phyloP scores from a whole-genome alignment of 2,329 filamentous ascomycete species.

The Corniculantispora saksenae region DNA sequence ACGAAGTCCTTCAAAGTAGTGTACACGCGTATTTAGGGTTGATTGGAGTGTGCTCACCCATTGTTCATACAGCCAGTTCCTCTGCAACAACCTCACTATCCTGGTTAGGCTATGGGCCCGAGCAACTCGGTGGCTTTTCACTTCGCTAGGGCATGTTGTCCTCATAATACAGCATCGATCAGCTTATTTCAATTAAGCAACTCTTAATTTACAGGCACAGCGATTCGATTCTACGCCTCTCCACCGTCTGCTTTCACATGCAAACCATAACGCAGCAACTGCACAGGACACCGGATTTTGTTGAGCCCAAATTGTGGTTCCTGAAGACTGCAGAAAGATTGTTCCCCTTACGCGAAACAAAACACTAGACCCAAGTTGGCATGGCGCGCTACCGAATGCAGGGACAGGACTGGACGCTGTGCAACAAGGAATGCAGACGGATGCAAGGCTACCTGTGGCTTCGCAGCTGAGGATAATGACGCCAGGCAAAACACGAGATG shows the following conservation, averaged over 20 bases:
- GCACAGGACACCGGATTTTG: not conserved
- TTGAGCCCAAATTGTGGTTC: slow-evolving; percentile 12
- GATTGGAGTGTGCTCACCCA: too few relatives aligned
- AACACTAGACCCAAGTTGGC: slow-evolving; percentile 6
- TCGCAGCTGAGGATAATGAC: not conserved
- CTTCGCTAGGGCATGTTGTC: too few relatives aligned
- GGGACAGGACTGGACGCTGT: not conserved
- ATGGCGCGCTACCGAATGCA: slow-evolving; percentile 1
- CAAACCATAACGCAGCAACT: not conserved
- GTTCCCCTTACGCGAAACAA: not conserved
- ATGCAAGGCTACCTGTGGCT: slow-evolving; percentile 3
- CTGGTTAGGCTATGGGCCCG: too few relatives aligned
- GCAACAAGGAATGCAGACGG: not conserved
- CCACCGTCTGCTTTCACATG: not conserved
- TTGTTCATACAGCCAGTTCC: too few relatives aligned
- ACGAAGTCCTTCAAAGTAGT: too few relatives aligned
- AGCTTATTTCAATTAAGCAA: not conserved
- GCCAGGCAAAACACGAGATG: not conserved
- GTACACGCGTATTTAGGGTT: too few relatives aligned
- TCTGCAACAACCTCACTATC: too few relatives aligned
- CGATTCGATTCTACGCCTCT: not conserved
- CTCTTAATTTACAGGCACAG: too few relatives aligned
- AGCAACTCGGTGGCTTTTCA: too few relatives aligned
- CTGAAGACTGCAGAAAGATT: not conserved
- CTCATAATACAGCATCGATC: not conserved